Evolutionary conservation across 345 rosid species (phyloP).

Genomic region (Eutrema japonicum): DNA sequence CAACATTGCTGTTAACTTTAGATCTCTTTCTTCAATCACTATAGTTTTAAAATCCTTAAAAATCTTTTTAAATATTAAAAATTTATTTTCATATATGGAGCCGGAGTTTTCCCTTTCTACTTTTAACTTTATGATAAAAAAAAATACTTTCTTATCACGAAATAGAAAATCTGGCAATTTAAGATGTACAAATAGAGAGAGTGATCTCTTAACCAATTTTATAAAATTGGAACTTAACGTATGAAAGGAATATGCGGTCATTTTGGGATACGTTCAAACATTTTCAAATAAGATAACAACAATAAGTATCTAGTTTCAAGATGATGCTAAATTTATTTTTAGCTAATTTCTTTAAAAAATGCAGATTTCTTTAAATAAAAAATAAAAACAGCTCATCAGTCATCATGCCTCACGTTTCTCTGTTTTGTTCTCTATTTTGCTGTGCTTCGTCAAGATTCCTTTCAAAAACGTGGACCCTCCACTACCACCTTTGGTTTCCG

Average conservation of each 20-base stretch:
- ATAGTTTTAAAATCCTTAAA: neutral
- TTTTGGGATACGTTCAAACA: neutral
- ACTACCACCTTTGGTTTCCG: constrained; percentile 31
- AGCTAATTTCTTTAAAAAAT: neutral
- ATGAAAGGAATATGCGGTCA: constrained; percentile 23
- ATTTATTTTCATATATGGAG: neutral
- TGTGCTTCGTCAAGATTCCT: constrained; percentile 34
- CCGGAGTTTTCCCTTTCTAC: neutral
- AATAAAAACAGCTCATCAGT: constrained; percentile 30
- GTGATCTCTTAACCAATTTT: neutral
- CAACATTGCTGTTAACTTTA: constrained; percentile 13
- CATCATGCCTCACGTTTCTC: constrained; percentile 29
- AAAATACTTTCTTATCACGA: neutral
- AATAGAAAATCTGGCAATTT: neutral
- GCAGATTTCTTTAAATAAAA: neutral
- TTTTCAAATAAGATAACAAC: neutral
- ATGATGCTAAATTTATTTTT: constrained; percentile 3
- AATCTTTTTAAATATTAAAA: neutral
- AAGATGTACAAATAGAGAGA: neutral
- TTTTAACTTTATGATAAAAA: neutral
- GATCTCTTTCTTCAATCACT: constrained; percentile 18
- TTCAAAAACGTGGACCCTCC: constrained; percentile 40
- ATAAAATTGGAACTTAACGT: neutral
- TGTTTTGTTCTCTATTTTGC: neutral
- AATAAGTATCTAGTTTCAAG: neutral